Evolutionary conservation across 441 rosid genomes (phyloP).

Genomic region (Eutrema salsugineum): DNA sequence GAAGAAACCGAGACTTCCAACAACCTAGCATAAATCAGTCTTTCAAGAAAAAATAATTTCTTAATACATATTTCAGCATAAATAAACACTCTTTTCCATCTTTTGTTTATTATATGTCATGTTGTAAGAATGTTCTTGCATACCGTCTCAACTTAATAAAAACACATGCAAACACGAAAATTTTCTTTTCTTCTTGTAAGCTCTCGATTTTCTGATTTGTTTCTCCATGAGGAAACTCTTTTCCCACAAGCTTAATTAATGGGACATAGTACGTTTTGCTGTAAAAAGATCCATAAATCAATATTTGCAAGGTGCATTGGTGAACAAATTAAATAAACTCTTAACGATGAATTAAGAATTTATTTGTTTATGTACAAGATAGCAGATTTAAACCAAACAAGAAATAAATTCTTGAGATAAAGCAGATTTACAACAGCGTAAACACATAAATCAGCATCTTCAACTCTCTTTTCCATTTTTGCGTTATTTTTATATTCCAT

Average conservation of each 20-base stretch:
- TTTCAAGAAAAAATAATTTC: background rate
- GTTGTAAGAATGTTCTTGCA: background rate
- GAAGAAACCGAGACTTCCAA: slow-evolving; percentile 38
- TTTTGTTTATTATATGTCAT: background rate
- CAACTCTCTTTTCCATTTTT: too few relatives aligned
- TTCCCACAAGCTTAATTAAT: background rate
- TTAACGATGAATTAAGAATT: too few relatives aligned
- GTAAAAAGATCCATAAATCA: background rate
- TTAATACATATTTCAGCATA: background rate
- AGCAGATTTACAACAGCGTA: background rate
- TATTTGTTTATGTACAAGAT: too few relatives aligned
- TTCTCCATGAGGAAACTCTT: background rate
- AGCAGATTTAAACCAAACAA: too few relatives aligned
- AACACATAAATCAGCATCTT: background rate
- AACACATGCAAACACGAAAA: background rate
- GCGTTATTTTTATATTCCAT: too few relatives aligned
- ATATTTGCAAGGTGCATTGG: too few relatives aligned
- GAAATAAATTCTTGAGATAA: background rate
- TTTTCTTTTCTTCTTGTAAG: background rate
- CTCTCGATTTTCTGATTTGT: background rate
- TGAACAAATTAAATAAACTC: too few relatives aligned
- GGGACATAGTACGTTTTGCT: background rate
- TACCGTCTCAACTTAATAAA: background rate
- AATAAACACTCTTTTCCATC: background rate
- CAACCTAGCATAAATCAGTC: slow-evolving; percentile 15